These are phyloP conservation scores for Pythium pectinolyticum DNA, from an alignment of 352 stramenopile genomes.

Conservation along the genomic window DNA sequence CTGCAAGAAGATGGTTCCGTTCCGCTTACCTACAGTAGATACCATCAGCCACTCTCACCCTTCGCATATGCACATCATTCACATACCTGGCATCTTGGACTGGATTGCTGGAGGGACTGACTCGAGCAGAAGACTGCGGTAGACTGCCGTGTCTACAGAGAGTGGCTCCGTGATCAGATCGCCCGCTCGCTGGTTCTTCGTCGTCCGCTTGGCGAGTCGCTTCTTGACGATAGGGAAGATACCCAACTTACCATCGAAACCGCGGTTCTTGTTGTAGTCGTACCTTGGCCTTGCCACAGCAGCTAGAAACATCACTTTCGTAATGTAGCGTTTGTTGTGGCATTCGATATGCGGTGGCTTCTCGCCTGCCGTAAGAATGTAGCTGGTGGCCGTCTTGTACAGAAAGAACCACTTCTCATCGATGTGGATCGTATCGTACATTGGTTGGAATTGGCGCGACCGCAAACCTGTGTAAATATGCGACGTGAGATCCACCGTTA, in stretches of 20 bases:
- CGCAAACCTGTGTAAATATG: too few species aligned
- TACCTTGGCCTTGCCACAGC: constrained; percentile 12
- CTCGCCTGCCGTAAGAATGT: constrained; percentile 17
- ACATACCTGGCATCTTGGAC: neutral
- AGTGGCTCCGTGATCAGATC: neutral
- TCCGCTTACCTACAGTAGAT: neutral
- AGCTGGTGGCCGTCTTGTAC: constrained; percentile 5
- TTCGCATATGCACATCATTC: neutral
- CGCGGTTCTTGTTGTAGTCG: neutral
- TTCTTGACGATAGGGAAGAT: constrained; percentile 4
- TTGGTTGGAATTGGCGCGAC: constrained; percentile 1
- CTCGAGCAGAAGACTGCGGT: neutral
- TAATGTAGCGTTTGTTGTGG: constrained; percentile 26
- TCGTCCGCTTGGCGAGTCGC: neutral
- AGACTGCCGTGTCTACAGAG: neutral
- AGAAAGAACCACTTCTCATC: constrained; percentile 33
- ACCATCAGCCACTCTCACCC: neutral
- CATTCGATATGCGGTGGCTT: neutral
- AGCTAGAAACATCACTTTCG: constrained; percentile 29
- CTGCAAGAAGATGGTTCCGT: neutral
- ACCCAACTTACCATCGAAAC: constrained; percentile 6
- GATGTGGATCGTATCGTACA: constrained; percentile 17
- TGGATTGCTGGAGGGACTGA: neutral
- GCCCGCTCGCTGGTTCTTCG: neutral
- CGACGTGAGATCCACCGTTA: too few species aligned